phyloP scores from a whole-genome alignment of 192 early-diverging fungal genomes.

The Coemansia sp. region DNA sequence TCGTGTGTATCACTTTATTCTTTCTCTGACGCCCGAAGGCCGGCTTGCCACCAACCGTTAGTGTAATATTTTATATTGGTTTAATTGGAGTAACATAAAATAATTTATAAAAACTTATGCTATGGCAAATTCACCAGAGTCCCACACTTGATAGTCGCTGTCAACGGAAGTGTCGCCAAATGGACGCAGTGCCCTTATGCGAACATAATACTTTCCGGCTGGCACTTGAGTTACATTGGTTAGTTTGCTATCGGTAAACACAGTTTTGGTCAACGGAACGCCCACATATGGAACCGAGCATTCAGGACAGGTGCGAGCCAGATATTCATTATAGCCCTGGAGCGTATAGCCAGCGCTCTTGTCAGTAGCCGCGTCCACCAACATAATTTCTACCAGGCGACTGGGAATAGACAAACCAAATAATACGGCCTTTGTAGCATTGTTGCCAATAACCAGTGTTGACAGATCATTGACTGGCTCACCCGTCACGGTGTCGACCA shows the following conservation, averaged over 20 bases:
- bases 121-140: slow-evolving; percentile 33
- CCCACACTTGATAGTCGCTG: slow-evolving; percentile 46
- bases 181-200: slow-evolving; percentile 31
- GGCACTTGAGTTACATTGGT: slow-evolving; percentile 10
- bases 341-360: slow-evolving; percentile 27
- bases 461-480: slow-evolving; percentile 13
- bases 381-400: slow-evolving; percentile 14
- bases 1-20: slow-evolving; percentile 36
- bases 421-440: background rate
- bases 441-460: slow-evolving; percentile 9
- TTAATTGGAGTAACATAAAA: background rate
- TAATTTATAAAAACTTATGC: background rate
- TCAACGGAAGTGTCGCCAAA: slow-evolving; percentile 31
- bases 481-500: slow-evolving; percentile 9
- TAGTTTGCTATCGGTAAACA: slow-evolving; percentile 19
- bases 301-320: slow-evolving; percentile 16
- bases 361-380: slow-evolving; percentile 16
- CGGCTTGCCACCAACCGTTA: slow-evolving; percentile 14
- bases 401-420: slow-evolving; percentile 29
- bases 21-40: slow-evolving; percentile 38
- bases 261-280: background rate
- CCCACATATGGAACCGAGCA: background rate
- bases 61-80: background rate
- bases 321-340: slow-evolving; percentile 23
- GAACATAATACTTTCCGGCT: slow-evolving; percentile 36